Evolutionary conservation across 1,139 yeast genomes (phyloP), one percentile per base, ranked within the genome.

Genomic region (Yamadazyma triangularis): DNA sequence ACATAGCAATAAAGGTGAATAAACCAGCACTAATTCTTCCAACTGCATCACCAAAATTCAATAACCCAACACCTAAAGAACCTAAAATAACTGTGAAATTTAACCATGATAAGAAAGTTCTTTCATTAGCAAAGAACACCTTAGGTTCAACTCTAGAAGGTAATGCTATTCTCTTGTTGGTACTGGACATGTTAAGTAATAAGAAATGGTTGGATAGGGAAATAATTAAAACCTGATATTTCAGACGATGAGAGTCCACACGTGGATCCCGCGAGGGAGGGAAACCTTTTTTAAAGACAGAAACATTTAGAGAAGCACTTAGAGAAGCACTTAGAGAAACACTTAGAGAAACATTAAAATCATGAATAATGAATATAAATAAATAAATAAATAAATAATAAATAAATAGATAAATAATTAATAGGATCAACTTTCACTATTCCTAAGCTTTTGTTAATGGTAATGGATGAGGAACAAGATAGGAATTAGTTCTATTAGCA

Each of bases 131-230:
- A 52, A 91, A 91, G 69, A 91, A 91, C 22, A 91, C 98, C 61
- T 91, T 91, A 46, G 99, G 99, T 61, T 91, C 99, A 18, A 91
- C 96, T 44, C 99, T 76, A 24, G 96, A 94, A 30, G 99, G 99
- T 36, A 93, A 73, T 8, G 98, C 97, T 48, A 91, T 91, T 67
- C 97, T 82, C 62, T 91, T 91, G 43, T 36, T 53, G 20, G 8
- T 18, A 23, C 53, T 40, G 14, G 62, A 47, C 34, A 36, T 36
- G 13, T 7, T 18, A 18, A n/a, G n/a, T n/a, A n/a, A n/a, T n/a
- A n/a, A n/a, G n/a, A n/a, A n/a, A n/a, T n/a, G n/a, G n/a, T n/a
- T n/a, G n/a, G n/a, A n/a, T n/a, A n/a, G n/a, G n/a, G n/a, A n/a
- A n/a, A n/a, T n/a, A n/a, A n/a, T n/a, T n/a, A n/a, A n/a, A n/a